phyloP scores from a whole-genome alignment of 1,284 basidiomycete species.

The Phellopilus nigrolimitatus region DNA sequence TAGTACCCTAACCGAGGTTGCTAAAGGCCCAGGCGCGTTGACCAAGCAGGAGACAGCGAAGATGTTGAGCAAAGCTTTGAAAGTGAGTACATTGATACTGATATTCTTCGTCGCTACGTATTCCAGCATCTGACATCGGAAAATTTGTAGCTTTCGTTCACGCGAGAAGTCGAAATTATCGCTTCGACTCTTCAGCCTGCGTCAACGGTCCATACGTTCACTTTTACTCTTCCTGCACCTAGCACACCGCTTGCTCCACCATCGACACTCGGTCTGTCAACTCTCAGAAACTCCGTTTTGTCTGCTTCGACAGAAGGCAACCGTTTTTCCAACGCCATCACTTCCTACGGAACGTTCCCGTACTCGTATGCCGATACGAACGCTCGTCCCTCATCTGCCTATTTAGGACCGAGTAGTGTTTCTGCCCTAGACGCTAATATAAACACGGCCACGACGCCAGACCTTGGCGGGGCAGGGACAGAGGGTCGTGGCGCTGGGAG shows the following conservation, averaged over 20 bases:
- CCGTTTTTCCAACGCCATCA: constrained; percentile 45
- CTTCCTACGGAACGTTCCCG: constrained; percentile 50
- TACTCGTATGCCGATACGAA: constrained; percentile 67
- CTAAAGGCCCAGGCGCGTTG: constrained; percentile 68
- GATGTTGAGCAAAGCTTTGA: constrained; percentile 86
- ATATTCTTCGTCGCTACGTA: not conserved
- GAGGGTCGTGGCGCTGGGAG: constrained; percentile 35
- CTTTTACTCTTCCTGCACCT: constrained; percentile 75
- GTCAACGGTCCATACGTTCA: constrained; percentile 90
- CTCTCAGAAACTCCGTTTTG: constrained; percentile 64
- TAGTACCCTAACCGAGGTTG: constrained; percentile 51
- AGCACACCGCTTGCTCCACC: constrained; percentile 66
- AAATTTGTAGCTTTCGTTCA: constrained; percentile 66
- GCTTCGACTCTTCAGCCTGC: constrained; percentile 88
- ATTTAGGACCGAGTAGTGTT: constrained; percentile 56
- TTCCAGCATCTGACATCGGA: not conserved
- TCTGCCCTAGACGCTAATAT: constrained; percentile 18
- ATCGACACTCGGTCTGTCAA: constrained; percentile 54
- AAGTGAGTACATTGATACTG: constrained; percentile 47
- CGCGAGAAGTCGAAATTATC: constrained; percentile 91
- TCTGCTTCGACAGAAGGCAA: constrained; percentile 44
- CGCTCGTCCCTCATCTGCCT: constrained; percentile 67
- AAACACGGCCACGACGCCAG: constrained; percentile 19
- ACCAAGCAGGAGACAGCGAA: constrained; percentile 81
- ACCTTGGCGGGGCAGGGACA: constrained; percentile 20